Base-by-base conservation (phyloP, 164 flowering plant genomes). In the Brasenia schreberi region DNA sequence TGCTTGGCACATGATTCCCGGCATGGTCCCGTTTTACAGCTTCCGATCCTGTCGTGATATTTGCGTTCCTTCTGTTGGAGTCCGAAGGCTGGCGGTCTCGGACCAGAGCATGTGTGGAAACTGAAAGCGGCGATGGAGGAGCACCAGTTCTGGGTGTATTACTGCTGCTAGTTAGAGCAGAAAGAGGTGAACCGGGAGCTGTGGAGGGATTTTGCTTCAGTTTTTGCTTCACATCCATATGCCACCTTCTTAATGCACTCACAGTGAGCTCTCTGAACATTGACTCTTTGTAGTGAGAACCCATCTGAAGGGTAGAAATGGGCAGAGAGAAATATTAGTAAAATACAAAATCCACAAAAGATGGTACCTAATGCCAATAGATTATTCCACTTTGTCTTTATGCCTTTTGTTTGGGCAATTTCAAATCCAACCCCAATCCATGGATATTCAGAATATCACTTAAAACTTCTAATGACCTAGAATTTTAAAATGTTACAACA, bases 211-310 rank as follows among this genome's bases (percentile, higher is more conserved):
- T 59, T 63, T 72, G 73, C 23, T 74, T 79, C 75, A 64, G 69
- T 70, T 78, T 82, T 45, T 79, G 16, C 74, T 68, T 77, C 72
- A 79, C 83, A 0, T 43, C 75, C 1, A 61, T 68, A 27, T 83
- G 84, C 90, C 90, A 82, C 59, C 75, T 67, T 67, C 67, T 86
- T 69, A 86, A 56, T 1, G 58, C 74, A 19, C 67, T 72, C 4
- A 68, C 61, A 19, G 80, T 81, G 60, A 84, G 73, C 45, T 78
- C 80, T 68, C 81, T 82, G 7, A 86, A 68, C 27, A 75, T 71
- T 17, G 81, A 76, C 14, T 71, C 74, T 66, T 85, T 85, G 72
- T 56, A 82, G 7, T 73, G 76, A 17, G 90, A 78, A 14, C 90
- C 90, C 90, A 86, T 86, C 90, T 85, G 78, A 19, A 14, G 14